A percentile compares a stretch with the other conserved stretches of the same genome.
phyloP scores from a whole-genome alignment of 139 green algal genomes.

The Tetradesmus obliquus region DNA sequence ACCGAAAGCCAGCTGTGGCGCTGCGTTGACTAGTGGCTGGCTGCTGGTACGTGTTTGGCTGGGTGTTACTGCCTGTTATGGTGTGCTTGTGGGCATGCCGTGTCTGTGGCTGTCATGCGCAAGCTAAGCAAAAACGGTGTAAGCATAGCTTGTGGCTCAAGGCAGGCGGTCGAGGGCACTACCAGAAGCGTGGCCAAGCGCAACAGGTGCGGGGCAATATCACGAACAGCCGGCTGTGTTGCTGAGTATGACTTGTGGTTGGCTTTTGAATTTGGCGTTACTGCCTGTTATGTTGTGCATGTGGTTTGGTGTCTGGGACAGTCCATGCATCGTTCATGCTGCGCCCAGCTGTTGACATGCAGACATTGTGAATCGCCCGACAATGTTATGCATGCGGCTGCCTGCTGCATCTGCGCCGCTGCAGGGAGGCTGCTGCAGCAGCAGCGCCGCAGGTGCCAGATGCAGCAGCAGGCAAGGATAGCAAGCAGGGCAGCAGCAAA shows the following conservation, averaged over 20 bases:
- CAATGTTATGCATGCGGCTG: too few species aligned
- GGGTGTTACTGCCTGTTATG: neutral
- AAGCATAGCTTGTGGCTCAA: too few species aligned
- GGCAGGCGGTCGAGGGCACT: slow-evolving; percentile 12
- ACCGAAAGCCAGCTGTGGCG: neutral
- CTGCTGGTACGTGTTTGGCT: neutral
- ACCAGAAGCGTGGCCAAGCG: slow-evolving; percentile 18
- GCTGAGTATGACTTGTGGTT: neutral
- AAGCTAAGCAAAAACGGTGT: too few species aligned
- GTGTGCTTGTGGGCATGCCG: neutral
- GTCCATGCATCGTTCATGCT: too few species aligned
- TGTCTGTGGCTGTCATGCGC: too few species aligned
- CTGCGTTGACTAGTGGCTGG: neutral
- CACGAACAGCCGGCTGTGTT: neutral
- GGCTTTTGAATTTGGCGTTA: neutral
- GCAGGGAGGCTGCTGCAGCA: slow-evolving; percentile 3
- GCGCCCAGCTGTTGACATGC: too few species aligned
- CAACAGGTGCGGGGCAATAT: neutral
- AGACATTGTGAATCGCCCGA: too few species aligned
- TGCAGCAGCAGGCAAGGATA: neutral
- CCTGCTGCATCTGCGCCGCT: neutral
- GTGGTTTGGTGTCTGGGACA: too few species aligned
- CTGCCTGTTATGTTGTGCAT: neutral
- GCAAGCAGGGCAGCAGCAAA: neutral
- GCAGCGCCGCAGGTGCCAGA: neutral